These are phyloP conservation scores for Ceratobasidium sp. DNA, from an alignment of 1,284 basidiomycete species.

Conservation along the genomic window DNA sequence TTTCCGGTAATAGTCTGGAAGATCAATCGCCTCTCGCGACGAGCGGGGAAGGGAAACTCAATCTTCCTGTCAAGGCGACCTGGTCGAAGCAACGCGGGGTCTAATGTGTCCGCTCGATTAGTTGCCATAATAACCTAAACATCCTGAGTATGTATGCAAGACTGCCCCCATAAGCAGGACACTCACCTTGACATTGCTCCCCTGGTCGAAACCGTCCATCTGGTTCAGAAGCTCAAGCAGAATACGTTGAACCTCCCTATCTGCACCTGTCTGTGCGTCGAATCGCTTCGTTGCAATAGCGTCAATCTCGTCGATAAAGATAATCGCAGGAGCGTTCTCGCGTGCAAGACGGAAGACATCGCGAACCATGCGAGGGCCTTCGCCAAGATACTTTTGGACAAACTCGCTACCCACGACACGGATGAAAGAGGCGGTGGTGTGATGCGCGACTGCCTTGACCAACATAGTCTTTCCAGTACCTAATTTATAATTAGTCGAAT, in stretches of 20 bases:
- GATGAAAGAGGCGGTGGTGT: constrained; percentile 97
- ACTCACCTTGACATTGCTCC: constrained; percentile 95
- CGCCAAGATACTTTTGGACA: constrained; percentile 99
- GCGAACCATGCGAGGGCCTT: constrained; percentile 99
- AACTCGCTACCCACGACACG: constrained; percentile 99
- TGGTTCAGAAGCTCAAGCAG: constrained; percentile 98
- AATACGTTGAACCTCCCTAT: constrained; percentile 99
- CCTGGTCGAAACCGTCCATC: constrained; percentile 99
- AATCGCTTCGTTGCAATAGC: constrained; percentile 99
- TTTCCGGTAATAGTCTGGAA: constrained; percentile 98
- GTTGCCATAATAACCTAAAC: constrained; percentile 97
- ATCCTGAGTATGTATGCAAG: too few species aligned
- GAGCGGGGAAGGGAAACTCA: constrained; percentile 95
- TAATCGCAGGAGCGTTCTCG: constrained; percentile 98
- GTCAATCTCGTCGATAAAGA: constrained; percentile 99
- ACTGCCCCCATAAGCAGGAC: neutral
- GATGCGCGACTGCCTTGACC: constrained; percentile 97
- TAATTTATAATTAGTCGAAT: constrained; percentile 55
- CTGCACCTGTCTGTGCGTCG: constrained; percentile 98
- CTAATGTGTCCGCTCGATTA: constrained; percentile 94
- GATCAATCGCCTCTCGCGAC: constrained; percentile 96
- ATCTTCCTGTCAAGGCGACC: constrained; percentile 99
- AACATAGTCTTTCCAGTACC: constrained; percentile 99
- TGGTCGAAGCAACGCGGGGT: constrained; percentile 96
- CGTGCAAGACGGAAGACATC: constrained; percentile 98